A percentile compares a stretch with the other conserved stretches of the same genome.
These are phyloP conservation scores for Penicillium sp. DNA, from an alignment of 2,329 filamentous ascomycete genomes.

Conservation along the genomic window DNA sequence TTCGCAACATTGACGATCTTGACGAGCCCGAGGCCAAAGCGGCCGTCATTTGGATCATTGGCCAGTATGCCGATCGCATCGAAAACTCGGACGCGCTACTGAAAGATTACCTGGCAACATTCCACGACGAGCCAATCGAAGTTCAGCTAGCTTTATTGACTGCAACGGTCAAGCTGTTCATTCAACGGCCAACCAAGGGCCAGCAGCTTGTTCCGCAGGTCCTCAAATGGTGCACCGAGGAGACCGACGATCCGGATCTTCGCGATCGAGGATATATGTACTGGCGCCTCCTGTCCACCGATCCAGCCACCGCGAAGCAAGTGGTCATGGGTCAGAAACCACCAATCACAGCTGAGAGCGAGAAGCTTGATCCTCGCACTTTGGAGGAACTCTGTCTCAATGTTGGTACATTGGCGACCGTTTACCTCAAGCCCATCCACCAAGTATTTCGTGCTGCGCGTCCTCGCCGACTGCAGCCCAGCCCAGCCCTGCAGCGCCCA, in stretches of 20 bases:
- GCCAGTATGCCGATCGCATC: constrained; percentile 93
- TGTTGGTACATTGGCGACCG: constrained; percentile 90
- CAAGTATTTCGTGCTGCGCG: constrained; percentile 90
- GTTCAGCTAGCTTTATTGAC: constrained; percentile 92
- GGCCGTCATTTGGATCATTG: constrained; percentile 99
- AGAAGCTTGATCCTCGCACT: constrained; percentile 83
- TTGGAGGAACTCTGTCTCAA: constrained; percentile 96
- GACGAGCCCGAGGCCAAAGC: constrained; percentile 98
- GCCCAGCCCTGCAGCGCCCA: constrained; percentile 74
- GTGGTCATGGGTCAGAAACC: constrained; percentile 98
- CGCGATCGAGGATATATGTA: constrained; percentile 98
- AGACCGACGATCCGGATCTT: constrained; percentile 97
- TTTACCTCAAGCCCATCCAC: constrained; percentile 96
- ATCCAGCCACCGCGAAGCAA: constrained; percentile 76
- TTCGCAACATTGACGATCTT: constrained; percentile 90
- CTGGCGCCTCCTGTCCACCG: constrained; percentile 90
- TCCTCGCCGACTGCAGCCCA: constrained; percentile 70
- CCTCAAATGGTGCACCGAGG: constrained; percentile 96
- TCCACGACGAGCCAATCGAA: constrained; percentile 89
- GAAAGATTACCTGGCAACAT: constrained; percentile 91
- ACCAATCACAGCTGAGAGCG: constrained; percentile 89
- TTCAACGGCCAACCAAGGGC: constrained; percentile 90
- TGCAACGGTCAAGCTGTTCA: constrained; percentile 95
- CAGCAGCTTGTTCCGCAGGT: constrained; percentile 91
- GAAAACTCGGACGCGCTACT: constrained; percentile 92